These are phyloP conservation scores for Hordeum pubiflorum DNA, from an alignment of 202 grass and related monocot genomes.

Conservation along the genomic window DNA sequence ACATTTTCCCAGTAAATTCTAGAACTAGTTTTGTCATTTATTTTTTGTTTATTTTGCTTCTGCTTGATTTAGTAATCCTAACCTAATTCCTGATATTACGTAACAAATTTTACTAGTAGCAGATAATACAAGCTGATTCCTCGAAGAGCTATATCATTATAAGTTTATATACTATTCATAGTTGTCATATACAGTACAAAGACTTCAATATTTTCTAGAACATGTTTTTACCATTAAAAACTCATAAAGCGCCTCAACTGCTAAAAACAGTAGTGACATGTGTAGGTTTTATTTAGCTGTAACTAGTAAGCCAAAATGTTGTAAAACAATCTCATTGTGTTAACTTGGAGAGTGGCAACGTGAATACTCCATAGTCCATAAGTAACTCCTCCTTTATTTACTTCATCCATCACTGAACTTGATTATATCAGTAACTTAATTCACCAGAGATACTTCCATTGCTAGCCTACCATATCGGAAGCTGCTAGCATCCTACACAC, in stretches of 20 bases:
- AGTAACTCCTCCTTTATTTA: background rate
- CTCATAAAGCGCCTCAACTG: background rate
- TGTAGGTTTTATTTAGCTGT: background rate
- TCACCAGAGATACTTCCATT: background rate
- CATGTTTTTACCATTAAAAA: background rate
- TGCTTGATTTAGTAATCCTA: conserved; percentile 3
- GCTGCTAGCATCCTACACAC: background rate
- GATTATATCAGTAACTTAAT: background rate
- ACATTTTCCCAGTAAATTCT: background rate
- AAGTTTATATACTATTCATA: background rate
- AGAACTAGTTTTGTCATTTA: background rate
- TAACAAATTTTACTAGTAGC: background rate
- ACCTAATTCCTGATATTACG: background rate
- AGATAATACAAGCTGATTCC: background rate
- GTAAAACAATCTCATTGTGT: background rate
- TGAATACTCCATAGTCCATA: background rate
- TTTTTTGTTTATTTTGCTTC: background rate
- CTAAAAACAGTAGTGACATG: background rate
- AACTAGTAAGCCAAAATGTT: background rate
- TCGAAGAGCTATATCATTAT: background rate
- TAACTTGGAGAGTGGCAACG: background rate
- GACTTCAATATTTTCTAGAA: background rate
- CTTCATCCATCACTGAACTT: background rate
- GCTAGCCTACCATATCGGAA: background rate
- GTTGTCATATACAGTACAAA: background rate